Conservation (phyloP, 225 moss, liverwort and hornwort species). For the Ulota crispa region DNA sequence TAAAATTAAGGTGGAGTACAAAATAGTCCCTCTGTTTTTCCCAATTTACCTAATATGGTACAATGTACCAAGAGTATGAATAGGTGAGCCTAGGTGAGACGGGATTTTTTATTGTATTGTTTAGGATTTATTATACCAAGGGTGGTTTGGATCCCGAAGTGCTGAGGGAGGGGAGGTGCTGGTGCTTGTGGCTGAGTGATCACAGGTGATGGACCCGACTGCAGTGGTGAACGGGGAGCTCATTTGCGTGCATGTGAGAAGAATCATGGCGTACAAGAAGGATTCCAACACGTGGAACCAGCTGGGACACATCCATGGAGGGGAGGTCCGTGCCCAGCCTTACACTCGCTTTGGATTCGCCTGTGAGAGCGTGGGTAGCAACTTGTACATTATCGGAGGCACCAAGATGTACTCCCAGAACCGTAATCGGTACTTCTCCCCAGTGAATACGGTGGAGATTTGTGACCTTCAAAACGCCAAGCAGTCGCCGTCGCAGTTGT, state of each 20-base stretch:
- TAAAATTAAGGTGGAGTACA: too few relatives aligned
- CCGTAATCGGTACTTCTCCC: slow-evolving; percentile 32
- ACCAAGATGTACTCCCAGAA: slow-evolving; percentile 40
- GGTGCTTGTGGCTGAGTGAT: background rate
- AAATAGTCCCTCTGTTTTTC: too few relatives aligned
- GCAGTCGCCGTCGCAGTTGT: slow-evolving; percentile 21
- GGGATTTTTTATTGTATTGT: too few relatives aligned
- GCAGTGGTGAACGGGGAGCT: slow-evolving; percentile 54
- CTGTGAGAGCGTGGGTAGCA: slow-evolving; percentile 53
- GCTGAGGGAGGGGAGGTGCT: too few relatives aligned
- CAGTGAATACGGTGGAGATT: slow-evolving; percentile 57
- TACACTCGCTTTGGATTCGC: slow-evolving; percentile 57
- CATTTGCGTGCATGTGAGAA: slow-evolving; percentile 48
- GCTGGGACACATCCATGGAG: slow-evolving; percentile 39
- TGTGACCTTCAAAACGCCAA: slow-evolving; percentile 39
- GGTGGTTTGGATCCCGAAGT: too few relatives aligned
- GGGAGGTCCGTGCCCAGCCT: slow-evolving; percentile 24
- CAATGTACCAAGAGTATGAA: too few relatives aligned
- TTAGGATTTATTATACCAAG: too few relatives aligned
- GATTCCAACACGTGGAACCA: slow-evolving; percentile 39
- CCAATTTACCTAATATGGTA: too few relatives aligned
- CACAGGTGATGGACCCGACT: slow-evolving; percentile 62
- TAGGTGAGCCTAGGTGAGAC: too few relatives aligned
- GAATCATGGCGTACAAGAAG: slow-evolving; percentile 49
- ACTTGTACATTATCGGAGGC: slow-evolving; percentile 64